These are phyloP conservation scores for Cercospora nicotianae DNA, from an alignment of 2,329 filamentous ascomycete genomes.

Conservation along the genomic window DNA sequence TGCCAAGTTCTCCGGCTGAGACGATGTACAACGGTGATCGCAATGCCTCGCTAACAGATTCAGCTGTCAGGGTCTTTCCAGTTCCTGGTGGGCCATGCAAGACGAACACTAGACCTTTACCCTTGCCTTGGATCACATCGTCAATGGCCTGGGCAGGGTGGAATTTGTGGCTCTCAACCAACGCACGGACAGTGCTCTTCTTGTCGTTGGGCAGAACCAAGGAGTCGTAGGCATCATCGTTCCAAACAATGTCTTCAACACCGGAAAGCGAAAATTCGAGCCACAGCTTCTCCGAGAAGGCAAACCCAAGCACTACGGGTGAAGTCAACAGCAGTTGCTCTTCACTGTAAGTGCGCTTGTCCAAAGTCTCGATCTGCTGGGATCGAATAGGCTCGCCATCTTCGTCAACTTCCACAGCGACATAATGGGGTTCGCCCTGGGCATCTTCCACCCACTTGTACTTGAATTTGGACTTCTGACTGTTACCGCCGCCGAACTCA, in stretches of 20 bases:
- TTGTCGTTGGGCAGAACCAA: conserved; percentile 68
- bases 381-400: conserved; percentile 56
- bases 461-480: conserved; percentile 39
- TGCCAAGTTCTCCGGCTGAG: conserved; percentile 77
- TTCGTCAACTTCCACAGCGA: conserved; percentile 58
- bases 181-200: conserved; percentile 69
- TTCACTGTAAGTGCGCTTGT: conserved; percentile 61
- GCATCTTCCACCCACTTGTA: conserved; percentile 50
- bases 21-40: conserved; percentile 82
- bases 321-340: conserved; percentile 83
- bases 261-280: conserved; percentile 80
- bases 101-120: conserved; percentile 78
- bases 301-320: conserved; percentile 80
- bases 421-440: conserved; percentile 50
- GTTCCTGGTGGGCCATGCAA: conserved; percentile 84
- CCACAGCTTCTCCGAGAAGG: conserved; percentile 87
- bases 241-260: conserved; percentile 80
- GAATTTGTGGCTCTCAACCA: conserved; percentile 82
- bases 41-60: conserved; percentile 80
- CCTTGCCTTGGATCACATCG: conserved; percentile 71
- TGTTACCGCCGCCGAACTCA: conserved; percentile 51
- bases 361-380: conserved; percentile 60
- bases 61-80: conserved; percentile 84
- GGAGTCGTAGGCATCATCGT: conserved; percentile 77
- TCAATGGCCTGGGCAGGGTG: conserved; percentile 79